Evolutionary conservation across 305 asterid species (phyloP), one percentile per base, ranked within the genome.

Genomic region (Fraxinus sp.): DNA sequence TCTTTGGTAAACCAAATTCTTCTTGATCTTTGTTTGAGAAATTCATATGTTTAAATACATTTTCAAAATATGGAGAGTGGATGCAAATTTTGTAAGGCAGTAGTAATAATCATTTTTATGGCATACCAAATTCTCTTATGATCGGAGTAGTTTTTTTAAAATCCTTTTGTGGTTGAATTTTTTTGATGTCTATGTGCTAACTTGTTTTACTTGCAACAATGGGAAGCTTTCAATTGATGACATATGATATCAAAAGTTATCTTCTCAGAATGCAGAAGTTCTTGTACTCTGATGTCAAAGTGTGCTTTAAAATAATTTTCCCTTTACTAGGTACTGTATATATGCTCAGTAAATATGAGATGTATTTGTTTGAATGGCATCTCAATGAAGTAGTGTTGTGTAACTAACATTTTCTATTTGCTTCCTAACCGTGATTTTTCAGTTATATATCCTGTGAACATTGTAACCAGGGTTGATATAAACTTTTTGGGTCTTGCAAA

Each of bases 391-490:
- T 39, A 39, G 46, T 39, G 46, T 46, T 59, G 72, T 83, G 74
- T 70, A 75, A 80, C 71, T 72, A 32, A 82, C 72, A 66, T 30
- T 43, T 78, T 84, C 77, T 77, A 39, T 72, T 16, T 82, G 43
- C 79, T 37, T 52, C 72, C n/a, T 14, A 7, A 41, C 35, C 35
- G 7, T 74, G 22, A 13, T 71, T 55, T 49, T 62, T 77, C 24
- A 77, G 52, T 16, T 74, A 33, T 82, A 75, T 39, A 75, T 39
- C 55, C 32, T 79, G 66, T n/a, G 36, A 73, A 22, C 79, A 64
- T 59, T 8, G 59, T 33, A 10, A 11, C 35, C 77, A 71, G 39
- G 33, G 59, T 30, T 72, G 76, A 10, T 73, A n/a, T 62, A 36
- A 64, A 66, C 46, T 71, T 80, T 73, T 81, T 57, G 11, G 77